Conservation (phyloP, 345 rosid species). For the Eucalyptus pumila region DNA sequence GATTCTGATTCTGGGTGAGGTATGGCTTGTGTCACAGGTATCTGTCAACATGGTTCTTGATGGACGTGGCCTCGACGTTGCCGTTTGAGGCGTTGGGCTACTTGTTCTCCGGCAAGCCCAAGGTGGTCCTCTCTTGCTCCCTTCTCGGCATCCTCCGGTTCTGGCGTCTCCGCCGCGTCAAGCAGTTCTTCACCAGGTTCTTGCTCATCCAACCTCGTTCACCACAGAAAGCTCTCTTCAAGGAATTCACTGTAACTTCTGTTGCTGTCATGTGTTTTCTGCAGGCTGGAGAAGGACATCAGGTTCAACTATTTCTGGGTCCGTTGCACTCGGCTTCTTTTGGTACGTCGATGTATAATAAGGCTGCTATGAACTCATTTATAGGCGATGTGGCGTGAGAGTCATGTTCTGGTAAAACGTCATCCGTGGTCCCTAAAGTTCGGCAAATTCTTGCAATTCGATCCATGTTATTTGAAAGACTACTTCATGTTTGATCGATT, state of each 20-base stretch:
- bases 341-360: conserved; percentile 22
- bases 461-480: neutral
- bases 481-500: neutral
- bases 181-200: conserved; percentile 76
- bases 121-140: conserved; percentile 31
- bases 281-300: conserved; percentile 89
- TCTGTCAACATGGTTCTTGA: conserved; percentile 78
- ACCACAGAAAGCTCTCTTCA: neutral
- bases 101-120: conserved; percentile 45
- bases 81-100: conserved; percentile 64
- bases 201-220: neutral
- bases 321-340: conserved; percentile 57
- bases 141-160: conserved; percentile 67
- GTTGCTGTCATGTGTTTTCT: neutral
- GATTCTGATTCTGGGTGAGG: neutral
- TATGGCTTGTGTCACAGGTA: conserved; percentile 24
- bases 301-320: conserved; percentile 77
- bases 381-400: neutral
- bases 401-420: neutral
- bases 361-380: neutral
- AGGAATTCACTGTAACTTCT: neutral
- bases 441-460: neutral
- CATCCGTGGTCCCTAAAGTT: neutral
- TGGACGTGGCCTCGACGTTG: conserved; percentile 92
- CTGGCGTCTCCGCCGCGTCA: conserved; percentile 78